Evolutionary conservation across 176 grass and related monocot species (phyloP), one percentile per base, ranked within the genome.

Genomic region (Poa pratensis): DNA sequence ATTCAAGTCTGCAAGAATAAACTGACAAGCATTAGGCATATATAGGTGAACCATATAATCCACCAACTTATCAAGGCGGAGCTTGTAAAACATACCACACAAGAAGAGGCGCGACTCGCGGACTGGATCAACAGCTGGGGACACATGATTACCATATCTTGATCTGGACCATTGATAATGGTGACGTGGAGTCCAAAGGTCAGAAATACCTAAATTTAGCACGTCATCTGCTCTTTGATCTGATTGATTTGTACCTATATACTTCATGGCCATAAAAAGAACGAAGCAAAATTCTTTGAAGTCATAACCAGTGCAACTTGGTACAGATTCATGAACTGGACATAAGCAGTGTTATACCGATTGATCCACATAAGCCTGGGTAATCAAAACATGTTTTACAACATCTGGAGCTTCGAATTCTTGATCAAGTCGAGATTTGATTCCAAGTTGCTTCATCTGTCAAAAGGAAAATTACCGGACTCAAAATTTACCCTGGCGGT

Each of bases 171-270:
- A 98, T 11, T 87, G 69, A 60, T 98, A 98, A 87, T 95, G 93
- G 81, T 91, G 89, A 43, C 92, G 81, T 26, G 96, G 95, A 64
- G 96, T 98, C 96, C 96, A 98, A 73, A 98, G 76, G 84, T 95
- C 91, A 48, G 34, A 52, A 63, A 98, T 95, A 40, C 81, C 89
- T 70, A 94, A 59, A 28, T 75, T 77, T 76, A 83, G 72, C 50
- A 91, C 87, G 64, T 82, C 77, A 71, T 87, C 74, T 83, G 91
- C 93, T 85, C 74, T 94, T 3, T 13, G 84, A 74, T 98, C 89
- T 63, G 96, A 85, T 64, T 93, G 87, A 83, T 83, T 54, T 49
- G 93, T 91, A 80, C 96, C 96, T 46, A 98, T 94, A 81, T 98
- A 98, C 96, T 98, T 62, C 57, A 85, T 62, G 63, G 53, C 55